A percentile compares a stretch with the other conserved stretches of the same genome.
Conservation (phyloP, 2,329 filamentous ascomycete genomes). For the Neurospora sp. region DNA sequence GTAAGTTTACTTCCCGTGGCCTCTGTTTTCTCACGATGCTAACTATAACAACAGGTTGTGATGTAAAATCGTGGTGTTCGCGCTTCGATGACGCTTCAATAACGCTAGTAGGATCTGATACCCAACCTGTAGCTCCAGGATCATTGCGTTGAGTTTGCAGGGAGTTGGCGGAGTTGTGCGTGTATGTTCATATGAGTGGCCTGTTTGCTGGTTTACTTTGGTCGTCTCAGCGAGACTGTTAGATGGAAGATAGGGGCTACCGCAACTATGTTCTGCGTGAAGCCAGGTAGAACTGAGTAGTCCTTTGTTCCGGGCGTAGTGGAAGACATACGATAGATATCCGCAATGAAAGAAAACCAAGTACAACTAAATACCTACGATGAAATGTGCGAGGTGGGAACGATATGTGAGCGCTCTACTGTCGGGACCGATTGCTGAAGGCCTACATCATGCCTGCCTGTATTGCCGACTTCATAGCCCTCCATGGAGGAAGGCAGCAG, state of each 20-base stretch:
- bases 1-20: slow-evolving; percentile 42
- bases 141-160: neutral
- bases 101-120: neutral
- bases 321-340: neutral
- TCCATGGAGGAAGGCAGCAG: no score
- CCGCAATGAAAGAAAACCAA: neutral
- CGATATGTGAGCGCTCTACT: neutral
- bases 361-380: neutral
- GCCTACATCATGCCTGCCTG: neutral
- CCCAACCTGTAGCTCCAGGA: neutral
- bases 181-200: neutral
- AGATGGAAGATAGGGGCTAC: neutral
- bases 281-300: neutral
- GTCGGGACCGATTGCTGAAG: neutral
- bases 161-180: neutral
- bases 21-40: neutral
- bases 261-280: neutral
- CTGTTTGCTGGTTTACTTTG: neutral
- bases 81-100: neutral
- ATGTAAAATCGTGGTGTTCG: neutral
- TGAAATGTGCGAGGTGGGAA: neutral
- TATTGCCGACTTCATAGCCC: no score
- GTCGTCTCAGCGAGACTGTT: neutral
- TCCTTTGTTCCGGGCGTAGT: neutral
- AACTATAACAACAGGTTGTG: slow-evolving; percentile 1